Base-by-base conservation (phyloP, 768 basidiomycete genomes). In the Pleurotus ostreatus region DNA sequence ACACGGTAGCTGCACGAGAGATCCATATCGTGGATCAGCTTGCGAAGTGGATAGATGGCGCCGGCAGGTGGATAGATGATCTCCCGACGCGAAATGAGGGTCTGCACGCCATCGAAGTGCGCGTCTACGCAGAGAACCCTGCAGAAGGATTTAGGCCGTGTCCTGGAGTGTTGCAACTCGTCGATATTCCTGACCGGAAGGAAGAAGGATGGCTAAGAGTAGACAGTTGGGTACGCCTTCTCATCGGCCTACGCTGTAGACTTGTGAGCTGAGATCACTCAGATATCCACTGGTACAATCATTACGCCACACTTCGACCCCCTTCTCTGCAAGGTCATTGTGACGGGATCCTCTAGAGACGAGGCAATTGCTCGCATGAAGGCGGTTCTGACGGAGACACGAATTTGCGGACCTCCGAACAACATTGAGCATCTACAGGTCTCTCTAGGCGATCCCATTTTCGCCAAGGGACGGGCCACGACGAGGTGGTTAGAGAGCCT, bases 91-190 rank as follows among this genome's bases (percentile, higher is more conserved):
- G 6, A 57, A 56, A 1, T 45, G 49, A 30, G 71, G 70, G 4
- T 44, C 54, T 60, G 0, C 66, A 79, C 59, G 79, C 80, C 1
- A 78, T 86, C 46, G 84, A 86, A 63, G 79, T 72, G 2, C 78
- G 85, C 4, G 66, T 85, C 2, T 86, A 86, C 59, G 77, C 83
- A 34, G 86, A 88, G 65, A 82, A 85, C 57, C 83, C 86, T 0
- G 73, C 76, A 0, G 75, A 78, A 13, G 69, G 72, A 23, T 88
- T 86, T 65, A 67, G 70, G 47, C 86, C 86, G 5, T 76, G 78
- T 39, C 79, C 86, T 13, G 86, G 86, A 0, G 66, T 86, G 0
- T 71, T 88, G n/a, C 85, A 87, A 57, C 55, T 72, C 38, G 85
- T 88, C 2, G 61, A 70, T 0, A 66, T 81, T 6, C 67, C 70